Base-by-base conservation (phyloP, 75 land plant genomes). In the Larix kaempferi region DNA sequence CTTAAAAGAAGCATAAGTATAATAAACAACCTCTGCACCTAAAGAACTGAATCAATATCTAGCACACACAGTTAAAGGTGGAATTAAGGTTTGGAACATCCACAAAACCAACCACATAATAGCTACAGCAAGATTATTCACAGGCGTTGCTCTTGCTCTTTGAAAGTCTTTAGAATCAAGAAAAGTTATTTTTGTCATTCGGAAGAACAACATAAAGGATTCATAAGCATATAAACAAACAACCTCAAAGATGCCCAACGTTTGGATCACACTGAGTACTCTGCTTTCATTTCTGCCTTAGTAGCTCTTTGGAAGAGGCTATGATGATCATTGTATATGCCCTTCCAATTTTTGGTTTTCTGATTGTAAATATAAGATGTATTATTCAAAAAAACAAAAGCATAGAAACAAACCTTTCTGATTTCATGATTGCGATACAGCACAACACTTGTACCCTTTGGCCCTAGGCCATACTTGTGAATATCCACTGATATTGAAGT, bases 401-500 rank as follows among this genome's bases (percentile, higher is more conserved):
- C 54, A 49, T 49, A 49, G 8, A 49, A 49, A 44, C 56, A 57
- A 82, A 92, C 99, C 99, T 88, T 89, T 77, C 99, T 85, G 35
- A 96, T 89, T 57, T 96, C 90, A 86, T 85, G 99, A 85, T 92
- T 90, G 62, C 99, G 90, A 75, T 96, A 96, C 39, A 96, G 80
- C 74, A 96, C 99, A 17, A 94, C 84, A 77, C 99, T 96, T 57
- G 99, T 94, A 63, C 99, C 99, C 80, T 96, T 96, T 25, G 99
- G 99, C 78, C 90, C 99, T 75, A 96, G 78, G 56, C 99, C 99
- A 91, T 96, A 96, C 80, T 96, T 96, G 63, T 96, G 99, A 39
- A 94, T 90, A 91, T 96, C 99, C 25, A 83, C 91, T 65, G 99
- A 96, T 58, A 96, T 96, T 33, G 99, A 94, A 41, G 95, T 96